phyloP scores from a whole-genome alignment of 192 early-diverging fungal genomes.

The Coemansia asiatica region DNA sequence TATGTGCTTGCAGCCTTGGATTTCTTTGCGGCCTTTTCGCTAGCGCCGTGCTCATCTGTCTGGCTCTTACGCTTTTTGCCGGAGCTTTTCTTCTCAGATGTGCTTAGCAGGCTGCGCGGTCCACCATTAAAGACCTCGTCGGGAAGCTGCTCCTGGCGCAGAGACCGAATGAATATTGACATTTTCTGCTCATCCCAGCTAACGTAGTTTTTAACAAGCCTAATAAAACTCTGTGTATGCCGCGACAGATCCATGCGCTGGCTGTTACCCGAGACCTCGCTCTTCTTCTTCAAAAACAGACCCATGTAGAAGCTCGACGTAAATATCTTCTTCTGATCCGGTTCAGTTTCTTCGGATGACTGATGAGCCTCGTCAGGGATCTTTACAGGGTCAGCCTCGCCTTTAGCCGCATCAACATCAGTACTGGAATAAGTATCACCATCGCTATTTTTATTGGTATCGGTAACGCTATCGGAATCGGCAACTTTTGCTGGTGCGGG shows the following conservation, averaged over 20 bases:
- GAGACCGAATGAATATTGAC: conserved; percentile 39
- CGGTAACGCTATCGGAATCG: not conserved
- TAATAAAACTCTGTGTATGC: conserved; percentile 82
- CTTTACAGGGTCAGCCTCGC: conserved; percentile 15
- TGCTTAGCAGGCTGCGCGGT: conserved; percentile 29
- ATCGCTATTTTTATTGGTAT: no score
- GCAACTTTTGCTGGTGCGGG: conserved; percentile 18
- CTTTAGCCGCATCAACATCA: conserved; percentile 5
- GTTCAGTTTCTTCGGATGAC: not conserved
- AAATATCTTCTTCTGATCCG: conserved; percentile 52
- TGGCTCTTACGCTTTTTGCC: not conserved
- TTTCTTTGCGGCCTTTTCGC: conserved; percentile 26
- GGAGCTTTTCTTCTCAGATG: not conserved
- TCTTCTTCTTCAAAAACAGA: conserved; percentile 62
- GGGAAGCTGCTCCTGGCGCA: conserved; percentile 43
- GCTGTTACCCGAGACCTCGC: conserved; percentile 54
- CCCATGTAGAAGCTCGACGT: conserved; percentile 92
- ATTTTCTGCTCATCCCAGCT: conserved; percentile 35
- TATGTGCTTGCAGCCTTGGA: conserved; percentile 16
- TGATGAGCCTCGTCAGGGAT: not conserved
- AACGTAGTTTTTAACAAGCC: conserved; percentile 64
- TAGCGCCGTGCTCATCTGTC: not conserved
- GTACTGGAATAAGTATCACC: no score
- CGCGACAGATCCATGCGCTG: conserved; percentile 74
- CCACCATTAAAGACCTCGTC: conserved; percentile 46